A percentile compares a stretch with the other conserved stretches of the same genome.
Evolutionary conservation across 2,329 filamentous ascomycete genomes (phyloP).

Genomic region (Aspergillus ustus): DNA sequence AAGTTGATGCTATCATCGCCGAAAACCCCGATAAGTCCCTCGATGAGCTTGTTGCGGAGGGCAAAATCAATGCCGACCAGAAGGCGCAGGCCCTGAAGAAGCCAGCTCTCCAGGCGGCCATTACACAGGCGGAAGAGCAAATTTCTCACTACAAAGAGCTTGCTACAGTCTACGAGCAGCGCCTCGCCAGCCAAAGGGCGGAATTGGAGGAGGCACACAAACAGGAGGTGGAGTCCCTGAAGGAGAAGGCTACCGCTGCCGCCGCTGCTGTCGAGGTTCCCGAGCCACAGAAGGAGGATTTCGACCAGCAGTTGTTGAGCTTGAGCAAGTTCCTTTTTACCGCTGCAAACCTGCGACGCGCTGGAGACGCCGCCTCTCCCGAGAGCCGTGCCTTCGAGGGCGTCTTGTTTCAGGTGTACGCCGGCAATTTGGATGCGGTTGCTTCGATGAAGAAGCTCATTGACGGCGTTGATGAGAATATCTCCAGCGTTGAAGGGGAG

Average conservation of each 20-base stretch:
- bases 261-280: constrained; percentile 53
- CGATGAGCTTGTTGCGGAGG: constrained; percentile 64
- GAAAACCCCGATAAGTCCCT: constrained; percentile 64
- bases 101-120: constrained; percentile 60
- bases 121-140: constrained; percentile 65
- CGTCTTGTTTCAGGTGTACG: constrained; percentile 66
- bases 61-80: constrained; percentile 69
- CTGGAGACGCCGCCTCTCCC: constrained; percentile 61
- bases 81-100: constrained; percentile 68
- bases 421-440: constrained; percentile 64
- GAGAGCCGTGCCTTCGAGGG: constrained; percentile 68
- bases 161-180: constrained; percentile 62
- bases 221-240: constrained; percentile 59
- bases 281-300: constrained; percentile 51
- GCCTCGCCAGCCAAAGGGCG: constrained; percentile 60
- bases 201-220: constrained; percentile 59
- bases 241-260: constrained; percentile 56
- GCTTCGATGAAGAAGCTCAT: constrained; percentile 64
- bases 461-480: constrained; percentile 61
- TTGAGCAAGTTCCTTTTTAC: constrained; percentile 67
- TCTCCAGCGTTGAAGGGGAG: constrained; percentile 61
- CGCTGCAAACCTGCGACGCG: constrained; percentile 64
- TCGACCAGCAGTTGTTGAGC: constrained; percentile 60
- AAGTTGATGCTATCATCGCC: constrained; percentile 63
- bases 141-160: constrained; percentile 64